Evolutionary conservation across 192 early-diverging fungal species (phyloP).

Genomic region (Podila epicladia): DNA sequence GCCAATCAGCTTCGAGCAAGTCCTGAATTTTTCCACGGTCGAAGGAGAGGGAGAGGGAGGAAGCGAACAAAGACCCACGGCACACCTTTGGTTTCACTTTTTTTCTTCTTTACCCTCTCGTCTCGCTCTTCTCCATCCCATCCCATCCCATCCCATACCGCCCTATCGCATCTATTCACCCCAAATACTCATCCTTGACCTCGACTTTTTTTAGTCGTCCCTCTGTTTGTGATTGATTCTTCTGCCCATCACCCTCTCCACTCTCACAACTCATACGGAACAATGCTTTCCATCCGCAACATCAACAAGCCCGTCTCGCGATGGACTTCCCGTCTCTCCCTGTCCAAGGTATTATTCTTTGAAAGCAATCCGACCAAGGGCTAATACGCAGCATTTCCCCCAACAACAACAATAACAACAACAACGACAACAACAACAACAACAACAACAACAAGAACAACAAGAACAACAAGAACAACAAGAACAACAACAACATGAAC

Average conservation of each 20-base stretch:
- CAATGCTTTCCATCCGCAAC: constrained; percentile 40
- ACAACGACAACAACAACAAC: too few relatives aligned
- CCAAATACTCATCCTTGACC: not conserved
- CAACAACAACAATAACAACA: too few relatives aligned
- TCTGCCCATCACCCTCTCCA: not conserved
- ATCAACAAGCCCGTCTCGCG: constrained; percentile 25
- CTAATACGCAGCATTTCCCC: too few relatives aligned
- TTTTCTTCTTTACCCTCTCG: not conserved
- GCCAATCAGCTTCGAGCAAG: constrained; percentile 15
- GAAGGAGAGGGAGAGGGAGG: not conserved
- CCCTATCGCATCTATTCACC: not conserved
- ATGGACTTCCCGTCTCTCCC: constrained; percentile 26
- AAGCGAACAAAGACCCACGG: not conserved
- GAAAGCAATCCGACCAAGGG: not conserved
- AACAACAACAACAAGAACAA: too few relatives aligned
- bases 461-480: too few relatives aligned
- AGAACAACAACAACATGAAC: too few relatives aligned
- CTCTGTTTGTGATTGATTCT: constrained; percentile 2
- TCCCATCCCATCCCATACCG: not conserved
- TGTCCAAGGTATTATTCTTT: constrained; percentile 23
- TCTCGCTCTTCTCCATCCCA: not conserved
- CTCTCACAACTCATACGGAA: not conserved
- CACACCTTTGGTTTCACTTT: not conserved
- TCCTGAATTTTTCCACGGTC: constrained; percentile 27
- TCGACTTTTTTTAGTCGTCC: not conserved